phyloP scores from a whole-genome alignment of 805 yeast species.

The Pichia thaimueangensis region DNA sequence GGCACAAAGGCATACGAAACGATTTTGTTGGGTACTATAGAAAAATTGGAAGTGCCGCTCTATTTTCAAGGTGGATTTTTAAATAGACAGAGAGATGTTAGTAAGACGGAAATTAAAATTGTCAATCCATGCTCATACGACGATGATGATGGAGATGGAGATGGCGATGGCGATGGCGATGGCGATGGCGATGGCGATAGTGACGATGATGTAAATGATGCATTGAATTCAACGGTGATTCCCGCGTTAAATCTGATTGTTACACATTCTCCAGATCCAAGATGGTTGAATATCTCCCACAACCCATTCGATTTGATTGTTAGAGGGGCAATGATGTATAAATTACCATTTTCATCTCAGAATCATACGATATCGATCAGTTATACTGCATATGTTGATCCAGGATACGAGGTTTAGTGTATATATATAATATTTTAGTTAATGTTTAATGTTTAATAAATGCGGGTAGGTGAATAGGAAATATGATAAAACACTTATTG shows the following conservation, averaged over 20 bases:
- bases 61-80: constrained; percentile 74
- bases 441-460: neutral
- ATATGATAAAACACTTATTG: no score
- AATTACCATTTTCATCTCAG: constrained; percentile 54
- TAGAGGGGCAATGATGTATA: constrained; percentile 75
- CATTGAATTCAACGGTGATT: neutral
- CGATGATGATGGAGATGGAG: constrained; percentile 12
- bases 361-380: constrained; percentile 56
- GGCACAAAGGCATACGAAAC: constrained; percentile 39
- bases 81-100: constrained; percentile 49
- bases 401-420: constrained; percentile 20
- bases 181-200: constrained; percentile 1
- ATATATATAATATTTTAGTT: no score
- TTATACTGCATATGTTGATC: constrained; percentile 51
- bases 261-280: constrained; percentile 30
- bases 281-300: constrained; percentile 69
- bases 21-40: constrained; percentile 66
- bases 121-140: constrained; percentile 58
- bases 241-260: no score
- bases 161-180: constrained; percentile 6
- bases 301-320: constrained; percentile 83
- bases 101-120: constrained; percentile 65
- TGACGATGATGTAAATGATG: neutral
- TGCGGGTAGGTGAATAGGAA: no score
- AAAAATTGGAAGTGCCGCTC: constrained; percentile 63